Evolutionary conservation across 331 rosid genomes (phyloP).

Genomic region (Rhamnella rubrinervis): DNA sequence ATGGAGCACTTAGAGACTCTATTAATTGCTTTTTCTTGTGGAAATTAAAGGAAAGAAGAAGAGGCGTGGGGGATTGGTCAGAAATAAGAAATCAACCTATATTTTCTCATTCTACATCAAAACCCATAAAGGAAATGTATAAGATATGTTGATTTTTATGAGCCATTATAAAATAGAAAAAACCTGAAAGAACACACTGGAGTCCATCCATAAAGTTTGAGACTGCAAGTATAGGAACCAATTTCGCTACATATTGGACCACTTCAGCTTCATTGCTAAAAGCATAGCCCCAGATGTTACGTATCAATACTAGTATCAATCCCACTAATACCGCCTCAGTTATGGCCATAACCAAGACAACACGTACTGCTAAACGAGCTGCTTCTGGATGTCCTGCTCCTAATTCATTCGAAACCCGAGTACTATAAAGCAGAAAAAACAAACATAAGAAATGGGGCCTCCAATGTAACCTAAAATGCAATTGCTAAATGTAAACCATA

Average conservation of each 20-base stretch:
- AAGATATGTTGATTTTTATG: too few species aligned
- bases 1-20: too few species aligned
- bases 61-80: too few species aligned
- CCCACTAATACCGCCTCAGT: slow-evolving; percentile 48
- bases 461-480: too few species aligned
- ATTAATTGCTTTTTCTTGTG: too few species aligned
- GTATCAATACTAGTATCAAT: slow-evolving; percentile 38
- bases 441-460: background rate
- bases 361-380: slow-evolving; percentile 61
- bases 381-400: slow-evolving; percentile 69
- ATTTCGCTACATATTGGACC: slow-evolving; percentile 42
- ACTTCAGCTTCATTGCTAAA: slow-evolving; percentile 64
- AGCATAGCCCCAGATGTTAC: slow-evolving; percentile 74
- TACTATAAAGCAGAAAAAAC: slow-evolving; percentile 38
- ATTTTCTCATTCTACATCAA: too few species aligned
- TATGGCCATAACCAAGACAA: slow-evolving; percentile 44
- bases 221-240: slow-evolving; percentile 64
- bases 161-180: background rate
- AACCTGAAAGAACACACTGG: slow-evolving; percentile 76
- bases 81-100: too few species aligned
- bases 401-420: slow-evolving; percentile 76
- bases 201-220: slow-evolving; percentile 65
- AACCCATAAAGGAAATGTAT: too few species aligned
- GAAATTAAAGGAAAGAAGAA: too few species aligned
- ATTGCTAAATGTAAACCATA: too few species aligned